Evolutionary conservation across 2,329 filamentous ascomycete genomes (phyloP).

Genomic region (Diaporthe citriasiana): DNA sequence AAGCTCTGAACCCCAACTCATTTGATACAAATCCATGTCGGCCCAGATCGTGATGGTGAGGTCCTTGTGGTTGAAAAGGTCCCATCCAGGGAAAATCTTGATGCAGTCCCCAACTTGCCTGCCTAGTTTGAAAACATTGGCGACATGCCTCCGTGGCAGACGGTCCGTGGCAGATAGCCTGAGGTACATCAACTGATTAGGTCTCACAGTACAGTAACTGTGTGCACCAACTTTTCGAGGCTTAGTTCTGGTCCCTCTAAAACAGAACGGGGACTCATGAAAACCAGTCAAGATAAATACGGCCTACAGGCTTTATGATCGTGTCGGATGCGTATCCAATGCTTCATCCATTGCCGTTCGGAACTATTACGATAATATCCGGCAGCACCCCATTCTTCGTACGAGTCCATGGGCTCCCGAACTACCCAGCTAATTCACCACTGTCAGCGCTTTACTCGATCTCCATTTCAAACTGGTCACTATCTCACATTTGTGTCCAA

Average conservation of each 20-base stretch:
- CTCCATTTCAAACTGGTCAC: not conserved
- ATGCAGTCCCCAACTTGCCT: not conserved
- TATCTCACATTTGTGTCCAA: not conserved
- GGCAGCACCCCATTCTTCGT: not conserved
- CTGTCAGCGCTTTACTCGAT: not conserved
- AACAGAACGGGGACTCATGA: not conserved
- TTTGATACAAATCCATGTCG: not conserved
- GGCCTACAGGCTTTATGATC: not conserved
- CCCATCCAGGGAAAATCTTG: not conserved
- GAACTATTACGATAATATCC: not conserved
- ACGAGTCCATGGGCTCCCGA: too few relatives aligned
- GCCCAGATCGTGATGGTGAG: constrained; percentile 3
- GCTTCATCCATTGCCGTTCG: not conserved
- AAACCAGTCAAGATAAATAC: not conserved
- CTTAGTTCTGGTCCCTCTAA: too few relatives aligned
- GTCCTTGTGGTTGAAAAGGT: constrained; percentile 7
- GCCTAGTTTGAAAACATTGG: not conserved
- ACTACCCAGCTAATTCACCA: not conserved
- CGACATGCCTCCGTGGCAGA: too few relatives aligned
- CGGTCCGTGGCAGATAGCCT: too few relatives aligned
- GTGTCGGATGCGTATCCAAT: not conserved
- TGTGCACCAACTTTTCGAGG: too few relatives aligned
- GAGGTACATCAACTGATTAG: too few relatives aligned
- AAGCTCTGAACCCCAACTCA: not conserved
- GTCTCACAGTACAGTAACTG: too few relatives aligned